Percentiles rank a stretch among this genome's conserved stretches.
Conservation (phyloP, 108 stramenopile genomes). For the Conticribra guillardii region DNA sequence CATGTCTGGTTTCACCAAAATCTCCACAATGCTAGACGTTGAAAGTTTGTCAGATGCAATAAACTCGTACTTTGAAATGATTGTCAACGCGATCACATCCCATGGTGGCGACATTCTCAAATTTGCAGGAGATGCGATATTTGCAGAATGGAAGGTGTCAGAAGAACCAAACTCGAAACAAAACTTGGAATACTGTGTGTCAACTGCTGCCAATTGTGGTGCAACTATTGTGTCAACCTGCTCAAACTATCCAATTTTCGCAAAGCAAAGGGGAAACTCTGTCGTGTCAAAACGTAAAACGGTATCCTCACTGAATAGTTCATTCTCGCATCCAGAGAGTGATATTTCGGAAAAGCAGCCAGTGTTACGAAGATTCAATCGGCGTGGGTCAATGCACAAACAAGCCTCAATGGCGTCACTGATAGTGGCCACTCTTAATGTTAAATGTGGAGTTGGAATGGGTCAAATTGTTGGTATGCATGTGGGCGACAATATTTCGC, state of each 20-base stretch:
- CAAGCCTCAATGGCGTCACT: background rate
- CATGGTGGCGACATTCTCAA: constrained; percentile 77
- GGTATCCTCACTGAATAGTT: constrained; percentile 41
- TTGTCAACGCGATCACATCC: constrained; percentile 66
- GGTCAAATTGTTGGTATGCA: constrained; percentile 52
- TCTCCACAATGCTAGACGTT: constrained; percentile 67
- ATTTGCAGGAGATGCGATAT: constrained; percentile 69
- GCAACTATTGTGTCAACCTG: constrained; percentile 58
- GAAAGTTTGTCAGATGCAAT: constrained; percentile 75
- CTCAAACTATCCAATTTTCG: constrained; percentile 58
- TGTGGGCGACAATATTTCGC: constrained; percentile 40
- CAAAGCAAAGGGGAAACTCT: constrained; percentile 31
- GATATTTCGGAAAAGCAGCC: background rate
- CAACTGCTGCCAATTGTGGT: constrained; percentile 55
- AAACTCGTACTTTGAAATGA: constrained; percentile 80
- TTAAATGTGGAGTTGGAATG: constrained; percentile 58
- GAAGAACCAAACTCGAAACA: constrained; percentile 10
- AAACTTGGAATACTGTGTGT: constrained; percentile 58
- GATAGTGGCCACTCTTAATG: constrained; percentile 53
- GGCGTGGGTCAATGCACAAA: background rate
- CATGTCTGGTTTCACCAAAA: constrained; percentile 86
- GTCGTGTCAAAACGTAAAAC: background rate
- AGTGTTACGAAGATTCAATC: background rate
- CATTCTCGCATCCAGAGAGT: constrained; percentile 5
- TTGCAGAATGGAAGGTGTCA: constrained; percentile 53